Percentiles rank a stretch among this genome's conserved stretches.
Conservation (phyloP, 805 yeast species). For the Dipodascopsis uninucleata region DNA sequence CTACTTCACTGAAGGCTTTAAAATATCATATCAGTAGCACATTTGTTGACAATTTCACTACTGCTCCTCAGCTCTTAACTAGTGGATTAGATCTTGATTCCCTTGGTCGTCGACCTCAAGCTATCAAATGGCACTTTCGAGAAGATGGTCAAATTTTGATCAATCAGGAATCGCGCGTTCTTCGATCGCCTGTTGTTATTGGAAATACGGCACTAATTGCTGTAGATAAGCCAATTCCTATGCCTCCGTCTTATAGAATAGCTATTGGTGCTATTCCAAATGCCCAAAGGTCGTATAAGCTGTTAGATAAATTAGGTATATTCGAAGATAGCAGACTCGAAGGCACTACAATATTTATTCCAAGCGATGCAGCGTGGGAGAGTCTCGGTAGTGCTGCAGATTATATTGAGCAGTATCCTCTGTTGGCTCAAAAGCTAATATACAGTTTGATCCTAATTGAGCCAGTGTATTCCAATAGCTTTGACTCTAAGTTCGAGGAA, state of each 20-base stretch:
- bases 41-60: constrained; percentile 3
- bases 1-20: constrained; percentile 9
- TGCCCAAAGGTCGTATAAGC: constrained; percentile 1
- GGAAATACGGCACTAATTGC: constrained; percentile 22
- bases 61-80: constrained; percentile 3
- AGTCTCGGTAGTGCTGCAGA: constrained; percentile 13
- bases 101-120: constrained; percentile 10
- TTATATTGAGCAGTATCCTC: constrained; percentile 8
- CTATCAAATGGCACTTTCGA: neutral
- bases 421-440: constrained; percentile 9
- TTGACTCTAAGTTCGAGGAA: neutral
- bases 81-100: too few relatives aligned
- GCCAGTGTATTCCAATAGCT: constrained; percentile 11
- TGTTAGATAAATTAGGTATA: constrained; percentile 10
- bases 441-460: constrained; percentile 12
- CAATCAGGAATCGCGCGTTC: constrained; percentile 12
- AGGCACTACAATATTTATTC: constrained; percentile 18
- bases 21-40: constrained; percentile 11
- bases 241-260: constrained; percentile 19
- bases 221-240: constrained; percentile 16
- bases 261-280: constrained; percentile 10
- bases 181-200: constrained; percentile 11
- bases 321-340: constrained; percentile 4
- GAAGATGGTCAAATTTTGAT: neutral
- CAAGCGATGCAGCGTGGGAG: constrained; percentile 21